phyloP scores from a whole-genome alignment of 257 asterid genomes.

The Ajuga chamaepitys region DNA sequence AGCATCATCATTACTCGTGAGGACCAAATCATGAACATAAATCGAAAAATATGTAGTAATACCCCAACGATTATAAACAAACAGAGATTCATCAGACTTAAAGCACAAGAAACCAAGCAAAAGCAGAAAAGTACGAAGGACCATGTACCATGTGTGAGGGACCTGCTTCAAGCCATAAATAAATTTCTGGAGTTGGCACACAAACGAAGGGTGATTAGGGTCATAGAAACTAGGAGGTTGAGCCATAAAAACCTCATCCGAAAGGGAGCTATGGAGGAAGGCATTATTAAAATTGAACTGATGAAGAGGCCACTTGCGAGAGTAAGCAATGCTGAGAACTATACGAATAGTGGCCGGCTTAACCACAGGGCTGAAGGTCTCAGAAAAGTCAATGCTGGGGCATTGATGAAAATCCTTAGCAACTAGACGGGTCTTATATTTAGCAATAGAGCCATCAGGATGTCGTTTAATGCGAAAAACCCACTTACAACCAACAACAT shows the following conservation, averaged over 20 bases:
- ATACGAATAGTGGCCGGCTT: background rate
- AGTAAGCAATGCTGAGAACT: background rate
- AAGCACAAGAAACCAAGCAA: background rate
- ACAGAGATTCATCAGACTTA: background rate
- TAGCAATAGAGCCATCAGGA: background rate
- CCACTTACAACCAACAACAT: background rate
- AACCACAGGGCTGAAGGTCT: background rate
- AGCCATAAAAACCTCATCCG: background rate
- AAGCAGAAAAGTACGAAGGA: background rate
- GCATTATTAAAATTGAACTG: background rate
- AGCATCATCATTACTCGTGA: too few relatives aligned
- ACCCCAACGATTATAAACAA: background rate
- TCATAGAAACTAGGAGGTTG: background rate
- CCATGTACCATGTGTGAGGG: background rate
- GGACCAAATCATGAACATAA: too few relatives aligned
- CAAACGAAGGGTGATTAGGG: background rate
- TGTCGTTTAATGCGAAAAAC: background rate
- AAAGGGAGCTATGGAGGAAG: background rate
- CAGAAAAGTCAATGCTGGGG: background rate
- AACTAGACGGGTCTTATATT: background rate
- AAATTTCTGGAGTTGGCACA: background rate
- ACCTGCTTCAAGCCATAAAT: background rate
- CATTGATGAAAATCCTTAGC: background rate
- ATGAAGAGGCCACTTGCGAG: background rate
- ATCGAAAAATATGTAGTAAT: too few relatives aligned